These are phyloP conservation scores for Debaryomyces coudertii DNA, from an alignment of 1,139 yeast species.

Conservation along the genomic window DNA sequence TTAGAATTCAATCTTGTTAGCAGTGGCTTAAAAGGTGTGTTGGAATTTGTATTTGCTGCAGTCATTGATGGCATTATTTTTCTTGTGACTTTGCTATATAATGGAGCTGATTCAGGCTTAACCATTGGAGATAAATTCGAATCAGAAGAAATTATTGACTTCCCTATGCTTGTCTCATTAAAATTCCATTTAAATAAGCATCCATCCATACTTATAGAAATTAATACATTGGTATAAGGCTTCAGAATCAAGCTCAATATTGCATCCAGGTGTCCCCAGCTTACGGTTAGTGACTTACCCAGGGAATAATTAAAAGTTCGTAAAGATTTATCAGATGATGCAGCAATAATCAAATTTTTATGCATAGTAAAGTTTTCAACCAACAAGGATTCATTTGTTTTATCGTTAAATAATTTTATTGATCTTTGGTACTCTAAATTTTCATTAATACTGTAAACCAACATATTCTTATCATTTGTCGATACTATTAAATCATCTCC, in stretches of 20 bases:
- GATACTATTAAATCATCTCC: slow-evolving; percentile 50
- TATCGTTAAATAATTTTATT: slow-evolving; percentile 44
- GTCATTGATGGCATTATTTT: slow-evolving; percentile 32
- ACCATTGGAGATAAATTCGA: slow-evolving; percentile 7
- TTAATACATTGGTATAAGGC: slow-evolving; percentile 25
- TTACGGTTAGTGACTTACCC: slow-evolving; percentile 51
- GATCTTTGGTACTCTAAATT: slow-evolving; percentile 39
- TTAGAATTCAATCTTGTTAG: background rate
- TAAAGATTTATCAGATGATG: slow-evolving; percentile 62
- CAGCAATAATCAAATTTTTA: slow-evolving; percentile 39
- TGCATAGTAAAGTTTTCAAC: slow-evolving; percentile 43
- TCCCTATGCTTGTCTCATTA: slow-evolving; percentile 17
- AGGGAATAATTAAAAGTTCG: slow-evolving; percentile 48
- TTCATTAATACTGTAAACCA: slow-evolving; percentile 37
- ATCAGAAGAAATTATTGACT: slow-evolving; percentile 4
- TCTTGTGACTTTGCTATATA: slow-evolving; percentile 35
- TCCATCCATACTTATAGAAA: slow-evolving; percentile 54
- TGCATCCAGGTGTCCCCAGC: slow-evolving; percentile 71
- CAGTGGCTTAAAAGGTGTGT: slow-evolving; percentile 16
- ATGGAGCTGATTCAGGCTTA: slow-evolving; percentile 18
- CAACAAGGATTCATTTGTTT: slow-evolving; percentile 40
- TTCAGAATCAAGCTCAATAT: slow-evolving; percentile 44
- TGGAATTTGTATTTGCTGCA: background rate
- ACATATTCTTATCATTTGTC: slow-evolving; percentile 53
- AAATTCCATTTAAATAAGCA: slow-evolving; percentile 54